Evolutionary conservation across 768 basidiomycete species (phyloP).

Genomic region (Russula ochroleuca): DNA sequence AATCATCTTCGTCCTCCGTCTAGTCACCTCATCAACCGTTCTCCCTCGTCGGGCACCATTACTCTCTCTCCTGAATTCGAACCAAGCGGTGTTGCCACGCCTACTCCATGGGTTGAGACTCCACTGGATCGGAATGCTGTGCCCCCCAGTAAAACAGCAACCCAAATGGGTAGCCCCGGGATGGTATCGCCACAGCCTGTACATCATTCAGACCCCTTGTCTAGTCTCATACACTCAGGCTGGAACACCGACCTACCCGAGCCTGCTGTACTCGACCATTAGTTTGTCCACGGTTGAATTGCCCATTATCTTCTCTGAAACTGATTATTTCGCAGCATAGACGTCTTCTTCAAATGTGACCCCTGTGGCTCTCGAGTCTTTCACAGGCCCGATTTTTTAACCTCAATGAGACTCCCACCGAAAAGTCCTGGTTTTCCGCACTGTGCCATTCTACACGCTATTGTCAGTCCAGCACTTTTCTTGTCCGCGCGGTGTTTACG

Average conservation of each 20-base stretch:
- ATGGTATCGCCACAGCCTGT: conserved; percentile 30
- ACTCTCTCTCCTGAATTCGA: conserved; percentile 31
- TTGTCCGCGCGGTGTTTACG: neutral
- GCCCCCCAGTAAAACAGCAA: conserved; percentile 26
- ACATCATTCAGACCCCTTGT: conserved; percentile 48
- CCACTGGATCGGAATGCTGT: conserved; percentile 29
- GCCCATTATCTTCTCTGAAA: neutral
- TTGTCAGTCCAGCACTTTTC: conserved; percentile 44
- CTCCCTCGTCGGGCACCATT: conserved; percentile 24
- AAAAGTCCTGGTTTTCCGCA: conserved; percentile 83
- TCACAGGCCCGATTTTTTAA: conserved; percentile 74
- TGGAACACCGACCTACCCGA: conserved; percentile 87
- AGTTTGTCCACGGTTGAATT: conserved; percentile 44
- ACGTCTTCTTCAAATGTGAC: conserved; percentile 84
- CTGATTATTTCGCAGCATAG: conserved; percentile 49
- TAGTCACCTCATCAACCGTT: conserved; percentile 7
- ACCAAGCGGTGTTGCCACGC: conserved; percentile 22
- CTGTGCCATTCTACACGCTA: conserved; percentile 85
- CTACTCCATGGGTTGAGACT: conserved; percentile 32
- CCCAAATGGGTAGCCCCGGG: conserved; percentile 27
- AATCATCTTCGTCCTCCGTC: conserved; percentile 25
- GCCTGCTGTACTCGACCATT: conserved; percentile 66
- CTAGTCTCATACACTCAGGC: conserved; percentile 67
- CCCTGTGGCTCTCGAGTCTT: conserved; percentile 83
- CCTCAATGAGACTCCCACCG: conserved; percentile 76